Evolutionary conservation across 2,329 filamentous ascomycete genomes (phyloP).

Genomic region (Paecilomyces variotii): DNA sequence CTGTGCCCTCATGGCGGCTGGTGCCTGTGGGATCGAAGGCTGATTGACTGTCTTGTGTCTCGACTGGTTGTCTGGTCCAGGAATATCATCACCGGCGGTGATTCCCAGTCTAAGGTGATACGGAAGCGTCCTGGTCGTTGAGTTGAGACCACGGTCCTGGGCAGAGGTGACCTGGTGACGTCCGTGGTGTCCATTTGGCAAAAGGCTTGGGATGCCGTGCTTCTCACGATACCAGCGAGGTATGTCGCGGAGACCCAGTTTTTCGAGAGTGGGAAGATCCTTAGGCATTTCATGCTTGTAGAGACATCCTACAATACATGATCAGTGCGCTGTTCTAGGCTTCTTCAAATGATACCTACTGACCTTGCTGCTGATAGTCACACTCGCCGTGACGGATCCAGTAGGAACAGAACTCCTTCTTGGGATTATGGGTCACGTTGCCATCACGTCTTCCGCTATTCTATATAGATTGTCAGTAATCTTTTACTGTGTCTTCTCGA

Average conservation of each 20-base stretch:
- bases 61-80: neutral
- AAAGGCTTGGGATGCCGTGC: constrained; percentile 22
- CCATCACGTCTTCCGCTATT: constrained; percentile 10
- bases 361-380: constrained; percentile 69
- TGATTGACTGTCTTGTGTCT: neutral
- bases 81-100: neutral
- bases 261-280: constrained; percentile 56
- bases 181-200: constrained; percentile 11
- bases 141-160: neutral
- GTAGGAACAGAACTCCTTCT: constrained; percentile 78
- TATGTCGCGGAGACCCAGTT: constrained; percentile 56
- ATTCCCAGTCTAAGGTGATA: neutral
- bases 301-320: constrained; percentile 52
- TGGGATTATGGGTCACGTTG: constrained; percentile 21
- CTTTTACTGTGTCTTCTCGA: neutral
- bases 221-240: constrained; percentile 52
- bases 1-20: constrained; percentile 1
- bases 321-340: constrained; percentile 2
- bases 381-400: constrained; percentile 85
- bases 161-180: constrained; percentile 4
- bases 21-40: constrained; percentile 3
- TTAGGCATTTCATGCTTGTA: constrained; percentile 87
- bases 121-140: constrained; percentile 1
- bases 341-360: constrained; percentile 1
- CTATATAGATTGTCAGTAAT: neutral